These are phyloP conservation scores for Chaetomiaceae sp. DNA, from an alignment of 2,329 filamentous ascomycete species.

Conservation along the genomic window DNA sequence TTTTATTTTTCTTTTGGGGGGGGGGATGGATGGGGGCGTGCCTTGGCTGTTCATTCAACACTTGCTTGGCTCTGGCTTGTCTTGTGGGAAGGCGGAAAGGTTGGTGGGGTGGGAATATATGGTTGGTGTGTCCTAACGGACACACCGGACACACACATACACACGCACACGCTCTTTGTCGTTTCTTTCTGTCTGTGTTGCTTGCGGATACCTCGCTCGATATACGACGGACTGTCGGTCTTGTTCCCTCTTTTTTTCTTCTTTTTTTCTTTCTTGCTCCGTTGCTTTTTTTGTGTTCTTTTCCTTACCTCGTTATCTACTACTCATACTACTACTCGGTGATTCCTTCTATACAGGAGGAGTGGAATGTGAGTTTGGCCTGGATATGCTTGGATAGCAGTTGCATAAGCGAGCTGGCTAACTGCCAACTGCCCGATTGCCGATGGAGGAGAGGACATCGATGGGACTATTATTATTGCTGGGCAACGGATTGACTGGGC, in stretches of 20 bases:
- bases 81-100: too few species aligned
- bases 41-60: conserved; percentile 1
- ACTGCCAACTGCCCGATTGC: too few species aligned
- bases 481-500: too few species aligned
- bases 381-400: neutral
- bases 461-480: too few species aligned
- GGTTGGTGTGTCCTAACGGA: neutral
- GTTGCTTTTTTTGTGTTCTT: too few species aligned
- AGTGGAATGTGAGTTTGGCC: neutral
- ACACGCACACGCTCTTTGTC: neutral
- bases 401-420: neutral
- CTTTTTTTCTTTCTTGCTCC: neutral
- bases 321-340: too few species aligned
- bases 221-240: conserved; percentile 2
- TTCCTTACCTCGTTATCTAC: too few species aligned
- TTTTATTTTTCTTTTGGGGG: too few species aligned
- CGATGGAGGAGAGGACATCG: neutral
- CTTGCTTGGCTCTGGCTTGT: neutral
- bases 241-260: neutral
- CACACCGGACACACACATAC: conserved; percentile 2
- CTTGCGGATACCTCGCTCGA: conserved; percentile 6
- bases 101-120: too few species aligned
- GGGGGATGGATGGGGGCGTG: neutral
- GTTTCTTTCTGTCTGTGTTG: neutral
- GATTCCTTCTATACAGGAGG: neutral